Evolutionary conservation across 164 flowering plant species (phyloP), one percentile per base, ranked within the genome.

Genomic region (Piper longum): DNA sequence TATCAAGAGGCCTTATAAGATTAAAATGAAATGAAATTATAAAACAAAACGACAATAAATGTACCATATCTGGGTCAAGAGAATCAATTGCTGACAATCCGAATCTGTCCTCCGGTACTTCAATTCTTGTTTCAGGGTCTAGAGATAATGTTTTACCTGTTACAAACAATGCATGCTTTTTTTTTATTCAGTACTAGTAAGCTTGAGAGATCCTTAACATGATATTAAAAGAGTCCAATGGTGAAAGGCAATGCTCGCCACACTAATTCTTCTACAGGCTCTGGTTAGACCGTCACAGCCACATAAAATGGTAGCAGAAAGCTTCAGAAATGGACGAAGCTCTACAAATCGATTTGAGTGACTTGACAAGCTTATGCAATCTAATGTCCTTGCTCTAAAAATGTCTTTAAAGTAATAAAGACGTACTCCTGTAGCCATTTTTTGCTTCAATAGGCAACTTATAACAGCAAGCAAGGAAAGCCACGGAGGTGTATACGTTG

Each of bases 1-100:
- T 48, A 48, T 9, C 52, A 2, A 48, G 3, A 48, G 52, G 14
- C 14, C 52, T 48, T 5, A 48, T 2, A 48, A 14, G 14, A 48
- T 3, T 5, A 48, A 48, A 2, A 14, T 12, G 52, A 48, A 5
- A 9, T 48, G 14, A 48, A 48, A 48, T 9, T 48, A 8, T 2
- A 9, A 3, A 8, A 44, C 48, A 44, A 44, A 44, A 48, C 14
- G 52, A 48, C 14, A 7, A 65, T 43, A 59, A 7, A 67, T n/a
- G n/a, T 76, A 95, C 97, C 97, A 95, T 52, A 69, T 87, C 91
- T 73, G 99, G 99, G 73, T 95, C 99, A 75, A 95, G 76, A 62
- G 63, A 65, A 72, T 95, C 99, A 73, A 91, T 85, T 56, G 99
- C 97, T 77, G 82, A 71, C n/a, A 95, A 70, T 18, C 99, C 99